These are phyloP conservation scores for Salisapilia sapeloensis DNA, from an alignment of 352 stramenopile genomes.

Conservation along the genomic window DNA sequence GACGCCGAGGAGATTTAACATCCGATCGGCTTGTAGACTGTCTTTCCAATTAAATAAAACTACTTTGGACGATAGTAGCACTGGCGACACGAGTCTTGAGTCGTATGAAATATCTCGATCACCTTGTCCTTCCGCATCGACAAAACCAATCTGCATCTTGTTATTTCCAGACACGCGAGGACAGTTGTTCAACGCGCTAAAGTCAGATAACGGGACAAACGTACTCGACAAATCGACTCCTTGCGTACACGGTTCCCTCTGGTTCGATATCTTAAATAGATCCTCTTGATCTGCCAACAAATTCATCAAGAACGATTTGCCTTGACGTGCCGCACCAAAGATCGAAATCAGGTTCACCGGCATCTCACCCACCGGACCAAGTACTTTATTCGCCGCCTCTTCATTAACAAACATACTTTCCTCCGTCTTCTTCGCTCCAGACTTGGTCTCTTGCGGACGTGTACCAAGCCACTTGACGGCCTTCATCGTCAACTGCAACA, in stretches of 20 bases:
- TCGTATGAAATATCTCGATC: slow-evolving; percentile 75
- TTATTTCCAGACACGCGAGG: slow-evolving; percentile 11
- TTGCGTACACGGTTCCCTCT: slow-evolving; percentile 72
- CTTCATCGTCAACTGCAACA: no score
- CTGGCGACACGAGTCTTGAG: slow-evolving; percentile 64
- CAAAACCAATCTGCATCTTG: slow-evolving; percentile 62
- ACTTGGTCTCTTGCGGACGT: slow-evolving; percentile 12
- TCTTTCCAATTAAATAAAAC: slow-evolving; percentile 86
- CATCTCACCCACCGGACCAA: slow-evolving; percentile 40
- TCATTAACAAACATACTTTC: slow-evolving; percentile 46
- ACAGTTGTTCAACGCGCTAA: slow-evolving; percentile 58
- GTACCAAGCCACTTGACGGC: slow-evolving; percentile 78
- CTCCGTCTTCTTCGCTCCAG: slow-evolving; percentile 10
- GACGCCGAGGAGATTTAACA: slow-evolving; percentile 71
- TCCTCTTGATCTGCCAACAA: slow-evolving; percentile 73
- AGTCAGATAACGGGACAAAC: slow-evolving; percentile 46
- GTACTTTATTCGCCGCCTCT: slow-evolving; percentile 33
- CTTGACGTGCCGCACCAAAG: slow-evolving; percentile 67
- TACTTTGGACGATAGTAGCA: slow-evolving; percentile 70
- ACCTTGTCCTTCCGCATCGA: slow-evolving; percentile 72
- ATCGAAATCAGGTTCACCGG: slow-evolving; percentile 74
- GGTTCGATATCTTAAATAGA: slow-evolving; percentile 78
- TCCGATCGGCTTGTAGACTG: slow-evolving; percentile 68
- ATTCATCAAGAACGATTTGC: slow-evolving; percentile 82
- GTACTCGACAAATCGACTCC: slow-evolving; percentile 67